Percentiles rank a stretch among this genome's conserved stretches.
Evolutionary conservation across 345 rosid genomes (phyloP).

Genomic region (Aquilaria malaccensis): DNA sequence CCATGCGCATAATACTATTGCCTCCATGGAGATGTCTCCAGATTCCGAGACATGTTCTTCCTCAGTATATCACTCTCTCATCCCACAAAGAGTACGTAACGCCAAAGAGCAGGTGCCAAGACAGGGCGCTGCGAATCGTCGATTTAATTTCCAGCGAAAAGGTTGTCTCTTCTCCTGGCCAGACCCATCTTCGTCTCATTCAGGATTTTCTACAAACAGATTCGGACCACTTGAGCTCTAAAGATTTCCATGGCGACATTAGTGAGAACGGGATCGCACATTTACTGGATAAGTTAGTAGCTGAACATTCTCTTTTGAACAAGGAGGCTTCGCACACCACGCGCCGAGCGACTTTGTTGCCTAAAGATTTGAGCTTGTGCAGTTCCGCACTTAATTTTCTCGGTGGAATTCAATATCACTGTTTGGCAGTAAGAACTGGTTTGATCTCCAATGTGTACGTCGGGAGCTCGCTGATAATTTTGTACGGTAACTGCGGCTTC

Average conservation of each 20-base stretch:
- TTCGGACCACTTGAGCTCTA: slow-evolving; percentile 17
- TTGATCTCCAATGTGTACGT: slow-evolving; percentile 50
- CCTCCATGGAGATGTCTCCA: background rate
- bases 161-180: background rate
- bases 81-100: slow-evolving; percentile 15
- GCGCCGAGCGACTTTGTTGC: slow-evolving; percentile 34
- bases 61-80: slow-evolving; percentile 24
- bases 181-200: slow-evolving; percentile 48
- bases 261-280: slow-evolving; percentile 10
- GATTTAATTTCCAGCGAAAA: slow-evolving; percentile 38
- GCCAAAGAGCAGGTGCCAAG: slow-evolving; percentile 21
- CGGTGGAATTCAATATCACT: slow-evolving; percentile 55
- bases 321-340: slow-evolving; percentile 11
- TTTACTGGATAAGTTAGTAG: slow-evolving; percentile 25
- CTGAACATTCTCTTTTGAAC: slow-evolving; percentile 8
- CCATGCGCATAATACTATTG: no score
- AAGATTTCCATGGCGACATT: background rate
- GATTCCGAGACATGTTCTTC: background rate
- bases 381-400: slow-evolving; percentile 33
- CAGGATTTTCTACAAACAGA: slow-evolving; percentile 38
- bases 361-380: slow-evolving; percentile 52
- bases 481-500: slow-evolving; percentile 46
- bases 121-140: slow-evolving; percentile 44
- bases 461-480: slow-evolving; percentile 55
- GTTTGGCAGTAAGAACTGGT: slow-evolving; percentile 51